Percentiles rank a stretch among this genome's conserved stretches.
Evolutionary conservation across 2,329 filamentous ascomycete species (phyloP).

Genomic region (Tolypocladium endophyticum): DNA sequence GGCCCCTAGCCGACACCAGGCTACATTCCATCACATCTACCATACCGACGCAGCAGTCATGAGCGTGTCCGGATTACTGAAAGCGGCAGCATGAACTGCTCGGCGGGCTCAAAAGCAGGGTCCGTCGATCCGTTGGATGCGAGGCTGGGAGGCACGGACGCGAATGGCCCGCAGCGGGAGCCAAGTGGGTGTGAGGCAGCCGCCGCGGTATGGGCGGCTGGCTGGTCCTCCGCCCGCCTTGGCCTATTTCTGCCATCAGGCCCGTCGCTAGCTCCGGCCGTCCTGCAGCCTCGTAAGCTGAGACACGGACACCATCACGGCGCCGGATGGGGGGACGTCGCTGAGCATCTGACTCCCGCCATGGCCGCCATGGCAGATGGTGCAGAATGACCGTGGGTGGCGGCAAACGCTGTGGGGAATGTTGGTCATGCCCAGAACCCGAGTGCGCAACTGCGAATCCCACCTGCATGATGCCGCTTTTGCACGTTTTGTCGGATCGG

Average conservation of each 20-base stretch:
- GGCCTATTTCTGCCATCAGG: not conserved
- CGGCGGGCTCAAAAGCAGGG: not conserved
- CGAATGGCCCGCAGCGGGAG: constrained; percentile 1
- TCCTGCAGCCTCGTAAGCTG: constrained; percentile 9
- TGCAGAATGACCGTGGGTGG: not conserved
- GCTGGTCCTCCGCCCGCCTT: not conserved
- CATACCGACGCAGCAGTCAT: not conserved
- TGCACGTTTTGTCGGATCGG: constrained; percentile 18
- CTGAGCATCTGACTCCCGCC: constrained; percentile 7
- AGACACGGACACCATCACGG: constrained; percentile 18
- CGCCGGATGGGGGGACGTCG: not conserved
- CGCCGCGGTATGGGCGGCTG: not conserved
- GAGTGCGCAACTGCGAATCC: constrained; percentile 1
- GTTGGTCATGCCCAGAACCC: constrained; percentile 15
- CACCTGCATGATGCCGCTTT: constrained; percentile 17
- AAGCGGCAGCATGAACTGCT: not conserved
- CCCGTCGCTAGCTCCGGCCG: not conserved
- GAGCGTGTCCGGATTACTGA: not conserved
- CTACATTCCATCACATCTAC: not conserved
- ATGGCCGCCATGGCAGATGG: constrained; percentile 4
- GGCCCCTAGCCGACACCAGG: not conserved
- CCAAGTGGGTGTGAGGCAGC: constrained; percentile 1
- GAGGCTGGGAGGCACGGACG: not conserved
- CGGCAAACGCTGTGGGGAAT: constrained; percentile 2
- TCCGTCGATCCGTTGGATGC: not conserved